These are phyloP conservation scores for Lasiosphaeria miniovina DNA, from an alignment of 495 filamentous ascomycete genomes.

Conservation along the genomic window DNA sequence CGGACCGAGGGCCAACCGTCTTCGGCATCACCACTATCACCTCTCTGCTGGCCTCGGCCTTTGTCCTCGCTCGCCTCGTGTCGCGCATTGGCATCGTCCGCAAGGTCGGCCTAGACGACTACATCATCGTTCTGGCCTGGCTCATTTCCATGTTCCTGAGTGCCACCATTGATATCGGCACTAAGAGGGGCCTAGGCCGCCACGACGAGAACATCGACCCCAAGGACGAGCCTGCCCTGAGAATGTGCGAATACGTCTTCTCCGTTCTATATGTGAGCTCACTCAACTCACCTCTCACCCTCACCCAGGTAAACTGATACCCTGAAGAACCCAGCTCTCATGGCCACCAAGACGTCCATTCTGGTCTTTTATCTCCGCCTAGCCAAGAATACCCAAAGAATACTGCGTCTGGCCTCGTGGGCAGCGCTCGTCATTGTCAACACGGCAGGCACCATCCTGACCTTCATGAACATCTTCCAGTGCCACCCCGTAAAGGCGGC, in stretches of 20 bases:
- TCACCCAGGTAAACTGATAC: background rate
- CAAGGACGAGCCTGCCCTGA: conserved; percentile 47
- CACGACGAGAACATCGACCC: conserved; percentile 62
- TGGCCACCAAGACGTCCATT: conserved; percentile 88
- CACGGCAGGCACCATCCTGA: conserved; percentile 70
- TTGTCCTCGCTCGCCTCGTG: conserved; percentile 68
- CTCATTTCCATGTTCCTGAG: conserved; percentile 74
- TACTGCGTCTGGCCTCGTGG: conserved; percentile 69
- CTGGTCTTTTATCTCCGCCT: conserved; percentile 82
- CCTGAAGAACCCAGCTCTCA: conserved; percentile 77
- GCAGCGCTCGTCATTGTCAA: conserved; percentile 71
- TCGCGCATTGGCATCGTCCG: conserved; percentile 72
- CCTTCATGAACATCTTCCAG: conserved; percentile 84
- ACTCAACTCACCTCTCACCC: background rate
- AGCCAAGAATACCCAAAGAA: conserved; percentile 64
- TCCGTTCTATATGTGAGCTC: conserved; percentile 69
- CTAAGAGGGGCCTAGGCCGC: conserved; percentile 68
- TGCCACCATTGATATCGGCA: conserved; percentile 72
- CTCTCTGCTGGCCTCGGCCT: conserved; percentile 62
- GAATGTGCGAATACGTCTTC: conserved; percentile 73
- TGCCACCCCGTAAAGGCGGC: conserved; percentile 70
- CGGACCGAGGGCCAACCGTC: conserved; percentile 62
- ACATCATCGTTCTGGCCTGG: conserved; percentile 82
- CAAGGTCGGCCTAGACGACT: conserved; percentile 70
- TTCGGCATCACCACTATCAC: conserved; percentile 72